Percentiles rank a stretch among this genome's conserved stretches.
These are phyloP conservation scores for Triticum timopheevii DNA, from an alignment of 176 grass and related monocot species.

Conservation along the genomic window DNA sequence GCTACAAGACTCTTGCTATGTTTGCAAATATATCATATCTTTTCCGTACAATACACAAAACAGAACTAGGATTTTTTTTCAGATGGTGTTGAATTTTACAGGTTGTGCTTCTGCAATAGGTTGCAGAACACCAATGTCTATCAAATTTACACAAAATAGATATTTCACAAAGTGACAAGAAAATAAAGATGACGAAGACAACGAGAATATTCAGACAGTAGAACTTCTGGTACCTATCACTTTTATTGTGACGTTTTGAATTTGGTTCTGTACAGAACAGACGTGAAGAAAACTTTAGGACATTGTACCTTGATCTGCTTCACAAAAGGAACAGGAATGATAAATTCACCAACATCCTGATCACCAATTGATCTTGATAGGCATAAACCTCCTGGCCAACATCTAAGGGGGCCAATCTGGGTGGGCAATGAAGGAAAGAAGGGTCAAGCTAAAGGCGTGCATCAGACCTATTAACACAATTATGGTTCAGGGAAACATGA, in stretches of 20 bases:
- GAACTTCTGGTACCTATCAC: conserved; percentile 12
- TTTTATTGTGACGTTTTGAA: not conserved
- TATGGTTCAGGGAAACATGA: not conserved
- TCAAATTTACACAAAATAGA: conserved; percentile 7
- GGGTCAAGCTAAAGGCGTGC: not conserved
- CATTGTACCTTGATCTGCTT: conserved; percentile 91
- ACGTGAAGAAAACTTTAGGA: not conserved
- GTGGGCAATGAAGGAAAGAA: conserved; percentile 17
- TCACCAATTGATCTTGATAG: conserved; percentile 99
- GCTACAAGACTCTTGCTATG: not conserved
- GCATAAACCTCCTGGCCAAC: conserved; percentile 98
- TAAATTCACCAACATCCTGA: conserved; percentile 98
- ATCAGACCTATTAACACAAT: conserved; percentile 11
- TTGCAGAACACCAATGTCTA: not conserved
- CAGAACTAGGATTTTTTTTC: not conserved
- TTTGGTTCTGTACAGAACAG: not conserved
- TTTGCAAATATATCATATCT: not conserved
- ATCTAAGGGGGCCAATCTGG: conserved; percentile 92
- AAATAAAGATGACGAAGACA: not conserved
- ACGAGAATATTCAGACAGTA: conserved; percentile 2
- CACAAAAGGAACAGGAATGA: conserved; percentile 87
- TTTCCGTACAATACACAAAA: not conserved
- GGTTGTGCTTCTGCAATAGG: not conserved
- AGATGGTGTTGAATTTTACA: not conserved
- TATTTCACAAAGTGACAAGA: not conserved